phyloP scores from a whole-genome alignment of 306 rosid genomes.

The Cucumis hystrix region DNA sequence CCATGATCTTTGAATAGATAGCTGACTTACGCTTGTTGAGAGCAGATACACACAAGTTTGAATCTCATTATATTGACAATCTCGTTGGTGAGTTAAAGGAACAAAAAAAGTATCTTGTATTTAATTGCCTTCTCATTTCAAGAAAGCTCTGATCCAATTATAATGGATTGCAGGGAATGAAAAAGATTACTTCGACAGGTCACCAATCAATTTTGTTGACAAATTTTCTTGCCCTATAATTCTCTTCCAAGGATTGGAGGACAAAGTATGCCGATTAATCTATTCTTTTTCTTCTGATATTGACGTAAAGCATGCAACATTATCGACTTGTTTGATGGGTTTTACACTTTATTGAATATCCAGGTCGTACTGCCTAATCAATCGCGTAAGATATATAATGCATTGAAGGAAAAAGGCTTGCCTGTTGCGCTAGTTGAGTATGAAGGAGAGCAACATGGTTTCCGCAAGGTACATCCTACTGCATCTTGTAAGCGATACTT shows the following conservation, averaged over 20 bases:
- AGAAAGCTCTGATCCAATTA: not conserved
- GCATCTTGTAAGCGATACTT: not conserved
- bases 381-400: slow-evolving; percentile 63
- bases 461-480: slow-evolving; percentile 52
- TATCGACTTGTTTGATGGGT: not conserved
- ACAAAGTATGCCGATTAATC: slow-evolving; percentile 37
- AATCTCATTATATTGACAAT: slow-evolving; percentile 61
- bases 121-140: not conserved
- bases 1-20: slow-evolving; percentile 34
- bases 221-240: slow-evolving; percentile 83
- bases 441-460: slow-evolving; percentile 97
- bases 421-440: slow-evolving; percentile 90
- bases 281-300: not conserved
- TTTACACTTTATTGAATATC: not conserved
- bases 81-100: slow-evolving; percentile 53
- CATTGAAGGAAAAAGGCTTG: slow-evolving; percentile 73
- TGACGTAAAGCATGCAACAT: not conserved
- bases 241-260: slow-evolving; percentile 87
- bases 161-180: slow-evolving; percentile 48
- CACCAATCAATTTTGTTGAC: slow-evolving; percentile 70
- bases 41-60: slow-evolving; percentile 80
- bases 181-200: slow-evolving; percentile 45
- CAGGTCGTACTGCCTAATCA: slow-evolving; percentile 85
- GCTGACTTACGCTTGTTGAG: slow-evolving; percentile 62
- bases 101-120: not conserved